Evolutionary conservation across 768 basidiomycete species (phyloP), one percentile per base, ranked within the genome.

Genomic region (Cyathus striatus): DNA sequence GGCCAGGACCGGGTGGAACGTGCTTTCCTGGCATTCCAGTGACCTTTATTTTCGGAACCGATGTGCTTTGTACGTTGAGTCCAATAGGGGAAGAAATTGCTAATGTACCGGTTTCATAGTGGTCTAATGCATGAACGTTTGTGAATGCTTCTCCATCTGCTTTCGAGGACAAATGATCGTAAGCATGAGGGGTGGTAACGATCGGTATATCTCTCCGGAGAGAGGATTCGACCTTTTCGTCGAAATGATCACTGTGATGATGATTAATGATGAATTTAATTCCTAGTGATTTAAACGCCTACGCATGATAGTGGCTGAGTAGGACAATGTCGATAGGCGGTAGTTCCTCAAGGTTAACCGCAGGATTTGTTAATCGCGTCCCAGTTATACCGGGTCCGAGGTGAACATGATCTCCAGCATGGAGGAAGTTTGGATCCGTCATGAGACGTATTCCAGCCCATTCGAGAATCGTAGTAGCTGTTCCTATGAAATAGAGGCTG

Each of bases 1-100:
- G 37, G 7, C 24, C 44, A n/a, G 44, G 44, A 21, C 44, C 44
- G n/a, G 44, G 44, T 3, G 44, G 44, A 20, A 45, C 37, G 26
- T 45, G 44, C 34, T 45, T 45, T 17, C 44, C 44, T 17, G 44
- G 44, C 38, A 45, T 45, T 3, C 24, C 44, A 4, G 44, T 45
- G 12, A 45, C 44, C 22, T 45, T 45, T 37, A 45, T 45, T 14
- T 7, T 16, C 14, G 38, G 44, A 30, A 30, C 27, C 21, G 4
- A n/a, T 17, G 9, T 10, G 24, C 38, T 6, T 16, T 18, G 25
- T n/a, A 7, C 4, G 35, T 13, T 16, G 5, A 13, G 5, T 6
- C 5, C 43, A 16, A 26, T 4, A 12, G 13, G 17, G 16, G 17
- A 18, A 18, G 12, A 16, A 22, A 45, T 30, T 16, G 38, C 25